These are phyloP conservation scores for Hordeum vulgare DNA, from an alignment of 176 grass and related monocot genomes.

Conservation along the genomic window MorexV3_pseudomolecules_assembly NC_058524.1:593146144-593146643, in stretches of 20 bases:
- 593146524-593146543: background rate
- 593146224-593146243: background rate
- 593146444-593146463: background rate
- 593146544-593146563: conserved; percentile 3
- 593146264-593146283: background rate
- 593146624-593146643: conserved; percentile 9
- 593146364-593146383: background rate
- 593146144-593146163: background rate
- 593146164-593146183: background rate
- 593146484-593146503: conserved; percentile 23
- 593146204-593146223: background rate
- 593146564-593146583: background rate
- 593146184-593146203: background rate
- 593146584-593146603: conserved; percentile 7
- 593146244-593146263: background rate
- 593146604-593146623: background rate
- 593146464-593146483: conserved; percentile 3
- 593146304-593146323: background rate
- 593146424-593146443: conserved; percentile 18
- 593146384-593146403: background rate
- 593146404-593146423: conserved; percentile 24
- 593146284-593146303: background rate
- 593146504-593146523: background rate
- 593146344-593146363: background rate
- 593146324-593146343: background rate